Conservation (phyloP, 352 stramenopile species). For the Phytophthora idaei region DNA sequence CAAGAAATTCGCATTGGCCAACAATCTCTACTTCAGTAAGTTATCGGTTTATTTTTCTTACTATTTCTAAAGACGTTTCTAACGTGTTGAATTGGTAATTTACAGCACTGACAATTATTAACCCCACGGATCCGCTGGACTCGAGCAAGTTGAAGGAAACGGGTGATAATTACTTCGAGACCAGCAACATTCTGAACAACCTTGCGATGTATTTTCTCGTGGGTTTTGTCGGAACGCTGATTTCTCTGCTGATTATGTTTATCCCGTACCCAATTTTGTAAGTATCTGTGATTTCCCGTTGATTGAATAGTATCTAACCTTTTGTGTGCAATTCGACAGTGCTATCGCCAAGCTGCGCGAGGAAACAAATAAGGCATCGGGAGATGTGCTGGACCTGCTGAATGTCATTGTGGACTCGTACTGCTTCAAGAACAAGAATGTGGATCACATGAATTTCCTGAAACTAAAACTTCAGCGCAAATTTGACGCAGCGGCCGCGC, state of each 20-base stretch:
- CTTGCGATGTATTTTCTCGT: conserved; percentile 81
- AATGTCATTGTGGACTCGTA: conserved; percentile 87
- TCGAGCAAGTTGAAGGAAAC: conserved; percentile 50
- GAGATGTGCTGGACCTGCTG: conserved; percentile 71
- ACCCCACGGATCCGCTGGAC: conserved; percentile 62
- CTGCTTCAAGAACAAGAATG: conserved; percentile 89
- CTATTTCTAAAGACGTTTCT: not conserved
- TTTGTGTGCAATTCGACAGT: conserved; percentile 27
- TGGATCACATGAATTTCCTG: conserved; percentile 85
- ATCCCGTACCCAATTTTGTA: conserved; percentile 84
- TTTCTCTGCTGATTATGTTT: conserved; percentile 78
- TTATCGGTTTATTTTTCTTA: not conserved
- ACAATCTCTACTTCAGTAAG: conserved; percentile 87
- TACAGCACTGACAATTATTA: conserved; percentile 76
- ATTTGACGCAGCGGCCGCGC: conserved; percentile 57
- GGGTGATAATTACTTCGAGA: conserved; percentile 56
- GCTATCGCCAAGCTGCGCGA: conserved; percentile 58
- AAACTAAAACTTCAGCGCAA: conserved; percentile 75
- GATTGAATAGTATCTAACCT: not conserved
- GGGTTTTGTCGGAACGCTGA: conserved; percentile 67
- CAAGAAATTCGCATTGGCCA: conserved; percentile 85
- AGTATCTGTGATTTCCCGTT: conserved; percentile 17
- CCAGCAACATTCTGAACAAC: conserved; percentile 73
- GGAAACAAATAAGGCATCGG: conserved; percentile 53
- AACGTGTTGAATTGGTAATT: conserved; percentile 1